Evolutionary conservation across 23 red algal species (phyloP).

Genomic region (Gracilariopsis chorda): DNA sequence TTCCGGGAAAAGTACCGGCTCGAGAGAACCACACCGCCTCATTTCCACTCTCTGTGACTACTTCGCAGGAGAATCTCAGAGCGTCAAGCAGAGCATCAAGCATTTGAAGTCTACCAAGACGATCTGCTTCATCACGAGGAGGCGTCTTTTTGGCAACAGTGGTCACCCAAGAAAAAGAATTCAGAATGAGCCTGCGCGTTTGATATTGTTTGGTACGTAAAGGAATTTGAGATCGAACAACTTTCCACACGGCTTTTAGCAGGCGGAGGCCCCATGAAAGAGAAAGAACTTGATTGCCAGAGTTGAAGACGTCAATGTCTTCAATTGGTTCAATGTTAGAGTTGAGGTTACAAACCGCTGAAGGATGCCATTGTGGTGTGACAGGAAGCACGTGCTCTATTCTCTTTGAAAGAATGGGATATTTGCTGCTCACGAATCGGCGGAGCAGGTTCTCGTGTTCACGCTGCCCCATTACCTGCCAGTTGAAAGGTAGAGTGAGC

Average conservation of each 20-base stretch:
- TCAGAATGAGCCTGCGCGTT: neutral
- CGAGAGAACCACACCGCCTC: slow-evolving; percentile 34
- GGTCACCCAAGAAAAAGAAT: neutral
- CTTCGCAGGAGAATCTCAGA: slow-evolving; percentile 8
- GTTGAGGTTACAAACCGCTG: slow-evolving; percentile 16
- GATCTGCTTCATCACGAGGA: neutral
- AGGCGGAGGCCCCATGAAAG: neutral
- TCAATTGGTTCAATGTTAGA: neutral
- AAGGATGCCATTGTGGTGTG: slow-evolving; percentile 17
- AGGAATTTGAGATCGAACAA: neutral
- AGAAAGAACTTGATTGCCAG: neutral
- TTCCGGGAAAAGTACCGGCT: neutral
- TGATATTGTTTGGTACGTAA: neutral
- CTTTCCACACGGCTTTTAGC: neutral
- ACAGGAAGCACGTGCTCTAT: neutral
- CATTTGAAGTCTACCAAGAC: neutral
- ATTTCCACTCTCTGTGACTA: neutral
- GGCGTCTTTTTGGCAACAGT: neutral
- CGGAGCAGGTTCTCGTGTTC: slow-evolving; percentile 33
- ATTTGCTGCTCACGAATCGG: slow-evolving; percentile 21
- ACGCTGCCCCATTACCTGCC: slow-evolving; percentile 23
- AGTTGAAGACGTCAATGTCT: neutral
- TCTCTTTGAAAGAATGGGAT: neutral
- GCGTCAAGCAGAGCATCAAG: slow-evolving; percentile 8
- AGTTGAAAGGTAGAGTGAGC: slow-evolving; percentile 20